Percentiles rank a stretch among this genome's conserved stretches.
phyloP scores from a whole-genome alignment of 2,329 filamentous ascomycete genomes.

The Tetracladium maxilliforme region DNA sequence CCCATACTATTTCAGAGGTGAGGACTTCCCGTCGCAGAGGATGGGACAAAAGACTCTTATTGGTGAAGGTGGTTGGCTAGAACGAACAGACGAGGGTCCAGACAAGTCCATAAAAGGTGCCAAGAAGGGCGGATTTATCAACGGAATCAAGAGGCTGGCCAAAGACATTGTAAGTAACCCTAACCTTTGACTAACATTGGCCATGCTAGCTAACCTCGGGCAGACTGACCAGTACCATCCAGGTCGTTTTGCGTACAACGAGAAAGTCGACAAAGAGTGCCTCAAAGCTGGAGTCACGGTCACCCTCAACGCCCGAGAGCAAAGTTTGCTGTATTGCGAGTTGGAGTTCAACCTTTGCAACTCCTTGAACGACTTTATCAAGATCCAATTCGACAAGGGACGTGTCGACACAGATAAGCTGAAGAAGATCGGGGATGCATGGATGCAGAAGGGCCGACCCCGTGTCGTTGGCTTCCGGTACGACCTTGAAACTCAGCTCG shows the following conservation, averaged over 20 bases:
- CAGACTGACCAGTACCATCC: slow-evolving; percentile 12
- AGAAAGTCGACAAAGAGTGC: slow-evolving; percentile 6
- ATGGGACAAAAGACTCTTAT: slow-evolving; percentile 19
- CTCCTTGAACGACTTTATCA: slow-evolving; percentile 15
- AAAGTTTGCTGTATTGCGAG: slow-evolving; percentile 13
- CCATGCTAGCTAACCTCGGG: slow-evolving; percentile 5
- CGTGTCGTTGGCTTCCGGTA: slow-evolving; percentile 34
- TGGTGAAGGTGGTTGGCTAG: slow-evolving; percentile 15
- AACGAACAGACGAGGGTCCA: too few relatives aligned
- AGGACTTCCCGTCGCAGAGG: too few relatives aligned
- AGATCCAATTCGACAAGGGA: slow-evolving; percentile 14
- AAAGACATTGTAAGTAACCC: slow-evolving; percentile 12
- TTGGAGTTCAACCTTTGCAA: slow-evolving; percentile 14
- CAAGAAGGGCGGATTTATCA: slow-evolving; percentile 11
- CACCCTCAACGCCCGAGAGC: slow-evolving; percentile 11
- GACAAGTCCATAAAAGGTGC: too few relatives aligned
- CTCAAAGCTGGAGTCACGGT: slow-evolving; percentile 8
- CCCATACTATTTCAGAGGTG: too few relatives aligned
- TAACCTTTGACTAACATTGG: neutral
- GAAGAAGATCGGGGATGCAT: slow-evolving; percentile 15
- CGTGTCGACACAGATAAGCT: slow-evolving; percentile 12
- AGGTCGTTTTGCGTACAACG: slow-evolving; percentile 2
- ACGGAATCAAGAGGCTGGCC: slow-evolving; percentile 12
- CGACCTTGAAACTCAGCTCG: slow-evolving; percentile 31
- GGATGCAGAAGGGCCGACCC: slow-evolving; percentile 28